Conservation (phyloP, 1,284 basidiomycete species). For the Sanghuangporus baumii region DNA sequence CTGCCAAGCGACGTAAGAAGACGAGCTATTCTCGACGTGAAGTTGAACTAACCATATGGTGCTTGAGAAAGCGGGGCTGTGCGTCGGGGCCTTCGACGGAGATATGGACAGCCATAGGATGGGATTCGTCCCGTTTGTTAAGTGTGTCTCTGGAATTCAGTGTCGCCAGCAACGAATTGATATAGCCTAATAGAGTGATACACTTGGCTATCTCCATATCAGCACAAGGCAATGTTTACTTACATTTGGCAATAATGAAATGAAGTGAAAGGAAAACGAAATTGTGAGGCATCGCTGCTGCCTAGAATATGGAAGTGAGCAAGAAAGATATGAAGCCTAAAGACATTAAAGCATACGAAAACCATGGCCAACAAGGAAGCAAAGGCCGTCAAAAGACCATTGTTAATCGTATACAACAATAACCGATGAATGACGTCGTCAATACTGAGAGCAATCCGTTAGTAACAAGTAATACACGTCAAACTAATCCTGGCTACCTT, state of each 20-base stretch:
- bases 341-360: slow-evolving; percentile 4
- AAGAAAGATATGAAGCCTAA: background rate
- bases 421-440: slow-evolving; percentile 16
- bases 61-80: slow-evolving; percentile 9
- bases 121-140: slow-evolving; percentile 11
- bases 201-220: background rate
- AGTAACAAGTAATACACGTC: background rate
- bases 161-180: slow-evolving; percentile 17
- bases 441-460: background rate
- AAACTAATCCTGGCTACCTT: slow-evolving; percentile 4
- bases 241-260: slow-evolving; percentile 18
- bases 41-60: slow-evolving; percentile 4
- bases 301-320: slow-evolving; percentile 1
- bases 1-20: background rate
- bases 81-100: slow-evolving; percentile 10
- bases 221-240: background rate
- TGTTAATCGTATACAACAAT: slow-evolving; percentile 18
- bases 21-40: background rate
- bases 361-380: slow-evolving; percentile 16
- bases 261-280: slow-evolving; percentile 17
- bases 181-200: slow-evolving; percentile 7
- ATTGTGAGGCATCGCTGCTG: slow-evolving; percentile 17
- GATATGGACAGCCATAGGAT: slow-evolving; percentile 18
- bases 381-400: slow-evolving; percentile 15
- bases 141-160: slow-evolving; percentile 16